Base-by-base conservation (phyloP, 1,139 yeast species). In the Sugiyamaella castrensis region DNA sequence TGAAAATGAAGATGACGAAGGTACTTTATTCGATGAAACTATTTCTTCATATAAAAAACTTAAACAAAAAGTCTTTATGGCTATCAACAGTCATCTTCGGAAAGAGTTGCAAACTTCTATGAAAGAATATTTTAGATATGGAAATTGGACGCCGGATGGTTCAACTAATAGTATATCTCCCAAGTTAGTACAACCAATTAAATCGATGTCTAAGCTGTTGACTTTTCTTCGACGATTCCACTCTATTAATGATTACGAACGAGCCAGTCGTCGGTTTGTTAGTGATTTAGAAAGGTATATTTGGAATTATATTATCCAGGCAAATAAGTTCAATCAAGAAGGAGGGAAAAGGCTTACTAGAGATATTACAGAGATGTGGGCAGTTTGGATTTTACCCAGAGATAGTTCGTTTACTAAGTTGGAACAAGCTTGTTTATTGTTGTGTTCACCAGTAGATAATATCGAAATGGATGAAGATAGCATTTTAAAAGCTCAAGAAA, bases 291-390 rank as follows among this genome's bases (percentile, higher is more conserved):
- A 82, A 8, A 67, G 68, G 28, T 73, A 80, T 40, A 66, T 82
- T 53, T 71, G 75, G 59, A 84, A 81, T 55, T 78, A 79, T 48
- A 74, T 85, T 43, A 71, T 85, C 42, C 80, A 83, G 53, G 77
- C 82, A 45, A 84, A 84, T 62, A 76, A 73, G 54, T 88, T 88
- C 66, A 76, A 75, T 39, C 55, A 59, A 11, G 43, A 55, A 1
- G 95, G 95, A 0, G 75, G 81, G 1, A 57, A 59, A 7, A 91
- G 84, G 60, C 70, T 88, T 19, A 62, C 69, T 6, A 56, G 64
- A 4, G 95, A 87, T 63, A 69, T 83, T 34, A 63, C 67, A 1
- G 72, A 73, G 34, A 53, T 84, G n/a, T 71, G 74, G 56, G 60
- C 65, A 1, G 36, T 48, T 7, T 48, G 58, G 29, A 41, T 63